A percentile compares a stretch with the other conserved stretches of the same genome.
Conservation (phyloP, 768 basidiomycete species). For the Pleurotus eryngii region DNA sequence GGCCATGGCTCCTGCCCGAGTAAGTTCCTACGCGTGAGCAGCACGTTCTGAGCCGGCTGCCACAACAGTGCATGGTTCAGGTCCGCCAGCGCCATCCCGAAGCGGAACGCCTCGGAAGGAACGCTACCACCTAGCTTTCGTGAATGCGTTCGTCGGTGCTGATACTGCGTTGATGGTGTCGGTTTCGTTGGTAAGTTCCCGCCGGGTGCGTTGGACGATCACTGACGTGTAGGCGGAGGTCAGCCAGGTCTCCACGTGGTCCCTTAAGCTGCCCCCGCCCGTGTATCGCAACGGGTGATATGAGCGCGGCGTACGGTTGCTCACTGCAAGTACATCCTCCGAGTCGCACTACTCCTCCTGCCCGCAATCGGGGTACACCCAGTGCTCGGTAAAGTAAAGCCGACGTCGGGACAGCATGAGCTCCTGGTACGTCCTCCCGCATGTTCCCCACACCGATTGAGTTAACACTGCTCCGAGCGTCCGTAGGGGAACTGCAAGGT, state of each 20-base stretch:
- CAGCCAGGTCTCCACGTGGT: no score
- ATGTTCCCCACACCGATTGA: background rate
- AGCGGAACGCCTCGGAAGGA: constrained; percentile 1
- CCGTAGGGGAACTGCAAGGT: background rate
- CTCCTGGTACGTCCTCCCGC: background rate
- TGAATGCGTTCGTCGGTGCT: constrained; percentile 1
- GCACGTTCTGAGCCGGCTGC: background rate
- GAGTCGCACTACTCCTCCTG: background rate
- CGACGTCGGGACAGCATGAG: background rate
- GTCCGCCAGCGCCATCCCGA: background rate
- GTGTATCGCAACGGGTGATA: background rate
- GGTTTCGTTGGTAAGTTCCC: background rate
- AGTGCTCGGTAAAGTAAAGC: constrained; percentile 1
- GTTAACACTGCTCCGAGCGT: background rate
- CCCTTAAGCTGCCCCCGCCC: background rate
- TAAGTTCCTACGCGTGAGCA: background rate
- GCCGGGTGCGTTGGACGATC: background rate
- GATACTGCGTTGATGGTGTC: constrained; percentile 3
- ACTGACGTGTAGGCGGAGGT: background rate
- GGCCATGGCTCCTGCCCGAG: background rate
- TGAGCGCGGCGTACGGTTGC: background rate
- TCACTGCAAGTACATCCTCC: background rate
- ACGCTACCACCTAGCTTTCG: background rate
- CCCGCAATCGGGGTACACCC: background rate
- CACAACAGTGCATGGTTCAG: background rate